phyloP scores from a whole-genome alignment of 371 early-diverging fungal species.

The Enterocytospora artemiae region DNA sequence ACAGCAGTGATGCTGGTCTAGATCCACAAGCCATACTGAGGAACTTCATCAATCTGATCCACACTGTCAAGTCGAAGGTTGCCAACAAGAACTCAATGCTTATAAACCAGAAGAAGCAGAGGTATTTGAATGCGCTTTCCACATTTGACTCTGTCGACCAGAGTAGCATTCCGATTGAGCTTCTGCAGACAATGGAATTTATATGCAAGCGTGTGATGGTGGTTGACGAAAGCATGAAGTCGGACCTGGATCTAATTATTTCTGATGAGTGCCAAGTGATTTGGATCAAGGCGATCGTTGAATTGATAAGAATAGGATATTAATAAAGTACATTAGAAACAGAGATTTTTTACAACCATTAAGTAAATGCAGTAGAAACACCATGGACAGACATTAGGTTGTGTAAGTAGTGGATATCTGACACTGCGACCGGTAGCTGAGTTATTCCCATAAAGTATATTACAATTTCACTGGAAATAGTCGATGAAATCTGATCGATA shows the following conservation, averaged over 20 bases:
- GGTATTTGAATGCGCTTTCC: constrained; percentile 1
- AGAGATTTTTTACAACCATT: too few relatives aligned
- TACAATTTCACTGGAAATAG: too few relatives aligned
- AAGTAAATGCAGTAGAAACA: too few relatives aligned
- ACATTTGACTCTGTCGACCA: constrained; percentile 9
- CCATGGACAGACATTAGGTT: too few relatives aligned
- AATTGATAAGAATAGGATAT: constrained; percentile 26
- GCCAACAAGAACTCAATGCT: constrained; percentile 18
- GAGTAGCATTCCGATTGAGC: background rate
- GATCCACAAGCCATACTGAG: background rate
- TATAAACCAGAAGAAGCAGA: constrained; percentile 15
- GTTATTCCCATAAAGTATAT: too few relatives aligned
- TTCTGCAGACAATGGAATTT: constrained; percentile 3
- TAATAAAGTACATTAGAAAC: too few relatives aligned
- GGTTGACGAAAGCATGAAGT: constrained; percentile 8
- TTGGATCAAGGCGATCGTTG: constrained; percentile 18
- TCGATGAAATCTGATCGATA: too few relatives aligned
- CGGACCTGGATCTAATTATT: constrained; percentile 6
- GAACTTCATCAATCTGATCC: constrained; percentile 4
- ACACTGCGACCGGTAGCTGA: too few relatives aligned
- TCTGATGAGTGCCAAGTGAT: background rate
- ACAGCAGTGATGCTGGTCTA: background rate
- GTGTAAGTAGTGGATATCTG: too few relatives aligned
- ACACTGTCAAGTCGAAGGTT: constrained; percentile 1
- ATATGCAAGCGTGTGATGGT: background rate